Evolutionary conservation across 2,329 filamentous ascomycete species (phyloP).

Genomic region (Pseudofabraea citricarpa): DNA sequence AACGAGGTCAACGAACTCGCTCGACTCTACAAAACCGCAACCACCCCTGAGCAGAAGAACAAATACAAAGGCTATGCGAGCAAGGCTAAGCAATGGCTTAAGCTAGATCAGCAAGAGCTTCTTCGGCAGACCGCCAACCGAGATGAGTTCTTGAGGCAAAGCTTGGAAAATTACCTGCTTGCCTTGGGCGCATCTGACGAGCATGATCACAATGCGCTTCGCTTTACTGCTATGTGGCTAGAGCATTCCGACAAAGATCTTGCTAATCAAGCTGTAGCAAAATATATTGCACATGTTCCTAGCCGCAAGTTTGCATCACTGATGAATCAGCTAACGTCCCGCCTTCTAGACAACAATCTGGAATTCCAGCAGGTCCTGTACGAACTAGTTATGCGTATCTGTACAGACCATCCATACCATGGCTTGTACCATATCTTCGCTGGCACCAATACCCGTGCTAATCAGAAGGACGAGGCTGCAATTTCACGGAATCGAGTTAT

Average conservation of each 20-base stretch:
- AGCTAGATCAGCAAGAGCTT: slow-evolving; percentile 85
- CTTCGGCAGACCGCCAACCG: slow-evolving; percentile 71
- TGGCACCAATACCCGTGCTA: slow-evolving; percentile 63
- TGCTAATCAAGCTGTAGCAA: slow-evolving; percentile 72
- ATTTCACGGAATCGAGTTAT: slow-evolving; percentile 71
- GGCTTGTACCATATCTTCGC: slow-evolving; percentile 97
- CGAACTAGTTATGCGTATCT: slow-evolving; percentile 75
- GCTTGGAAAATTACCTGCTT: slow-evolving; percentile 88
- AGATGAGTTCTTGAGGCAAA: slow-evolving; percentile 79
- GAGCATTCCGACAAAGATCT: slow-evolving; percentile 72
- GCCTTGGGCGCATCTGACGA: slow-evolving; percentile 81
- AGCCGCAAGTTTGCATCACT: slow-evolving; percentile 88
- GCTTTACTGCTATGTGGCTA: slow-evolving; percentile 92
- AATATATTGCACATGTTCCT: slow-evolving; percentile 68
- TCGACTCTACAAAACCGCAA: slow-evolving; percentile 41
- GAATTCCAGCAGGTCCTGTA: slow-evolving; percentile 74
- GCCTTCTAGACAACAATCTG: slow-evolving; percentile 65
- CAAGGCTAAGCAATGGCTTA: slow-evolving; percentile 82
- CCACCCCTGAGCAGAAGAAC: slow-evolving; percentile 43
- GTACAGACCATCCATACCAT: slow-evolving; percentile 89
- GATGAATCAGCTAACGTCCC: slow-evolving; percentile 96
- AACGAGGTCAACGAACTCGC: slow-evolving; percentile 75
- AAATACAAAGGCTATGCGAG: slow-evolving; percentile 56
- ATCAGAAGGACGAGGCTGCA: slow-evolving; percentile 69
- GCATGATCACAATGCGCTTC: slow-evolving; percentile 82